Conservation (phyloP, 805 yeast species). For the Lachancea meyersii region DNA sequence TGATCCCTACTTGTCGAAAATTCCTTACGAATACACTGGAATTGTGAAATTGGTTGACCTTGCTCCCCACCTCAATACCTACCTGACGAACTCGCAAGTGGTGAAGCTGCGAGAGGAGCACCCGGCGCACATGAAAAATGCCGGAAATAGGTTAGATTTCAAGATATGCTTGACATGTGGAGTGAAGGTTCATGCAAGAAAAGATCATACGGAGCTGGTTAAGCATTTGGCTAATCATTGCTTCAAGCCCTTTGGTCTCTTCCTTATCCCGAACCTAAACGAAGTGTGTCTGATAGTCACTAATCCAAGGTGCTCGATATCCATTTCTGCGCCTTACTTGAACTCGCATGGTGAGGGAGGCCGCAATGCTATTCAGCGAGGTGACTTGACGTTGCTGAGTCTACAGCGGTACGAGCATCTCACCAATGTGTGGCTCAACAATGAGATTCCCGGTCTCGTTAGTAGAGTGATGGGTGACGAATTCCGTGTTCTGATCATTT, state of each 20-base stretch:
- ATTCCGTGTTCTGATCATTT: slow-evolving; percentile 26
- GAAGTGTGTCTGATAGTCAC: slow-evolving; percentile 31
- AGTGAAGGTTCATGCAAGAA: slow-evolving; percentile 32
- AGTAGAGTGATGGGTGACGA: slow-evolving; percentile 35
- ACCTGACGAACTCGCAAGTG: slow-evolving; percentile 31
- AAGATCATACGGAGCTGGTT: slow-evolving; percentile 28
- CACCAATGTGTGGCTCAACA: slow-evolving; percentile 56
- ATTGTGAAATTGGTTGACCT: slow-evolving; percentile 46
- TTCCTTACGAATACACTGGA: slow-evolving; percentile 46
- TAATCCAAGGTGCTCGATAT: slow-evolving; percentile 28
- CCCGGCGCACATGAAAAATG: slow-evolving; percentile 21
- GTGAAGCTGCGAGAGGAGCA: slow-evolving; percentile 29
- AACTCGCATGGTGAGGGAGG: slow-evolving; percentile 74
- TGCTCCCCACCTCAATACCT: slow-evolving; percentile 41
- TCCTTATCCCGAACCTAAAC: slow-evolving; percentile 34
- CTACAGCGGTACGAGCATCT: slow-evolving; percentile 48
- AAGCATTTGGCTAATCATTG: slow-evolving; percentile 29
- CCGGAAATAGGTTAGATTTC: slow-evolving; percentile 37
- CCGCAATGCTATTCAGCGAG: slow-evolving; percentile 46
- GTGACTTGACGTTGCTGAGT: slow-evolving; percentile 49
- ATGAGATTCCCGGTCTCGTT: slow-evolving; percentile 47
- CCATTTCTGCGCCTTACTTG: slow-evolving; percentile 60
- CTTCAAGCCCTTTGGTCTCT: slow-evolving; percentile 32
- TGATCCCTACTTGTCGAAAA: slow-evolving; percentile 15
- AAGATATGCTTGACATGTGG: slow-evolving; percentile 45